Evolutionary conservation across 2,329 filamentous ascomycete species (phyloP).

Genomic region (Aspergillus puulaauensis): DNA sequence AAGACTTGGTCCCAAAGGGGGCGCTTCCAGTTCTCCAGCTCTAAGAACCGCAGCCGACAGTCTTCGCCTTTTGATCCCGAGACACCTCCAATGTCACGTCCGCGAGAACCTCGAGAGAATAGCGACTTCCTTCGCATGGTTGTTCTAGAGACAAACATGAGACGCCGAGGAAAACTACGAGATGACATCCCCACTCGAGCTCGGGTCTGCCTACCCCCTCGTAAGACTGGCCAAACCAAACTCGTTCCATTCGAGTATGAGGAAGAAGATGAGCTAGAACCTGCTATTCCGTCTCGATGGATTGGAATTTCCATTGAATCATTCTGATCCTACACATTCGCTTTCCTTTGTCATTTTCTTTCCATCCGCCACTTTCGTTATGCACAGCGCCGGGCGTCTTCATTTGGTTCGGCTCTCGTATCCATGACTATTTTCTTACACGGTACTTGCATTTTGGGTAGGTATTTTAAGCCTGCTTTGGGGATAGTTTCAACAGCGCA

Average conservation of each 20-base stretch:
- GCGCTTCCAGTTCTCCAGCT: conserved; percentile 39
- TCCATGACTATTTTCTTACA: background rate
- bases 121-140: conserved; percentile 63
- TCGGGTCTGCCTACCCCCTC: conserved; percentile 61
- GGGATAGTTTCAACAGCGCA: background rate
- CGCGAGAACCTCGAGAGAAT: conserved; percentile 64
- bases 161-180: conserved; percentile 61
- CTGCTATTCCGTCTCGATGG: conserved; percentile 29
- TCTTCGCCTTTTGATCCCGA: conserved; percentile 35
- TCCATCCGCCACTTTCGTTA: conserved; percentile 6
- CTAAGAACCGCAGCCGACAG: conserved; percentile 44
- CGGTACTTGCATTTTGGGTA: conserved; percentile 10
- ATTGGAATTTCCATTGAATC: conserved; percentile 26
- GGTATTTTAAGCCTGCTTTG: background rate
- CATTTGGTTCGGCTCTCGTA: background rate
- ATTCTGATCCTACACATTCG: background rate
- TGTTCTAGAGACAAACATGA: conserved; percentile 69
- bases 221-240: conserved; percentile 32
- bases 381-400: conserved; percentile 12
- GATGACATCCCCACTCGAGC: conserved; percentile 55
- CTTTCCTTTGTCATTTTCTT: background rate
- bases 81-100: conserved; percentile 48
- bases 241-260: conserved; percentile 14
- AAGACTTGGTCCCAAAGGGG: conserved; percentile 28
- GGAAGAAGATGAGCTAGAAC: conserved; percentile 20